phyloP scores from a whole-genome alignment of 768 basidiomycete species.

The Boletus subparvulus region DNA sequence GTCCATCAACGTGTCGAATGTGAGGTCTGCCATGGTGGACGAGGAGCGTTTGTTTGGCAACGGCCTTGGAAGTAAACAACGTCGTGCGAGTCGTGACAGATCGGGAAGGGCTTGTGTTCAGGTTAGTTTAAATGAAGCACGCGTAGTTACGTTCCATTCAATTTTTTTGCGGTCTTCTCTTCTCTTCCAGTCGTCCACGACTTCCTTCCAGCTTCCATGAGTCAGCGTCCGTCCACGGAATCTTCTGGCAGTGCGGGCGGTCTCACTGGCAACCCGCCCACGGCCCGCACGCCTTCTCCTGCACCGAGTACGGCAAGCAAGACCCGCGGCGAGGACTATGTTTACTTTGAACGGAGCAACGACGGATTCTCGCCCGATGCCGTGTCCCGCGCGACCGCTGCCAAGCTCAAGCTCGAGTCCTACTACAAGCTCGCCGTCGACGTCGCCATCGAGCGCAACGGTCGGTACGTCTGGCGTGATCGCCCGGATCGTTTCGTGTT shows the following conservation, averaged over 20 bases:
- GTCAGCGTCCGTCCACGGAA: slow-evolving; percentile 31
- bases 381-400: slow-evolving; percentile 85
- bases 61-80: slow-evolving; percentile 34
- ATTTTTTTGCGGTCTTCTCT: slow-evolving; percentile 9
- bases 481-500: background rate
- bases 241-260: slow-evolving; percentile 18
- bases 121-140: background rate
- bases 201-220: slow-evolving; percentile 22
- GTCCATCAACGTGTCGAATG: slow-evolving; percentile 72
- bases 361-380: slow-evolving; percentile 82
- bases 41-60: slow-evolving; percentile 37
- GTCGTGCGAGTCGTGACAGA: slow-evolving; percentile 5
- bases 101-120: no score
- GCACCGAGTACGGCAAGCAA: slow-evolving; percentile 32
- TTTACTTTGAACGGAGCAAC: slow-evolving; percentile 91
- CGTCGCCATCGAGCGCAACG: slow-evolving; percentile 92
- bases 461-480: slow-evolving; percentile 54
- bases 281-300: slow-evolving; percentile 29
- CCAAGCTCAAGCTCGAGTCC: slow-evolving; percentile 95
- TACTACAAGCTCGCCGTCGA: slow-evolving; percentile 99
- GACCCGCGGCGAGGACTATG: slow-evolving; percentile 58
- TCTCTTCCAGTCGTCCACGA: background rate
- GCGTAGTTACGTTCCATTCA: slow-evolving; percentile 29
- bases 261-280: slow-evolving; percentile 13
- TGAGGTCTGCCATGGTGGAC: slow-evolving; percentile 67